These are phyloP conservation scores for Sesbania bispinosa DNA, from an alignment of 306 rosid species.

Conservation along the genomic window DNA sequence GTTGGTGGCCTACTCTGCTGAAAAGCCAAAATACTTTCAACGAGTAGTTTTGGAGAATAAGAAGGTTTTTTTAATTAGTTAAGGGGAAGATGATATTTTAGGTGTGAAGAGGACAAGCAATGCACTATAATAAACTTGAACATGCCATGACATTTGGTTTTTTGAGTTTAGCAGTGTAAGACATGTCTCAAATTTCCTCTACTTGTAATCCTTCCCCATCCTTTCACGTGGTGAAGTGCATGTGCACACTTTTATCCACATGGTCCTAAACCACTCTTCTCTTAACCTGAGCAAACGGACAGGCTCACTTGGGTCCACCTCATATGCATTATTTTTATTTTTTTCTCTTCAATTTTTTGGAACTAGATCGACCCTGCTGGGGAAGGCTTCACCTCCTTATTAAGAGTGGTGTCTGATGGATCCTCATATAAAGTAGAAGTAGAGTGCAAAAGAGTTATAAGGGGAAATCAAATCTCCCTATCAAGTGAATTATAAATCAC, in stretches of 20 bases:
- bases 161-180: neutral
- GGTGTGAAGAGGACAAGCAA: conserved; percentile 12
- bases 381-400: too few relatives aligned
- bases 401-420: too few relatives aligned
- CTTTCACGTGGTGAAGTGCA: conserved; percentile 35
- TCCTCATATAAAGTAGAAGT: too few relatives aligned
- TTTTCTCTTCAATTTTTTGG: too few relatives aligned
- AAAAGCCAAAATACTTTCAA: conserved; percentile 55
- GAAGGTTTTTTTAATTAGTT: conserved; percentile 11
- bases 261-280: conserved; percentile 20
- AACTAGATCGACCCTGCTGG: too few relatives aligned
- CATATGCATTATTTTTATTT: neutral
- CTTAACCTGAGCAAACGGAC: conserved; percentile 20
- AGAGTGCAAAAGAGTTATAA: too few relatives aligned
- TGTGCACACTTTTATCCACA: conserved; percentile 34
- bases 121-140: neutral
- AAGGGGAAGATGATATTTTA: conserved; percentile 21
- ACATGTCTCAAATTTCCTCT: conserved; percentile 20
- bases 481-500: too few relatives aligned
- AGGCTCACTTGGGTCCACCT: conserved; percentile 26
- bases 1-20: conserved; percentile 57
- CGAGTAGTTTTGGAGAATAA: conserved; percentile 25
- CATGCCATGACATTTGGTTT: conserved; percentile 21
- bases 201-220: conserved; percentile 20
- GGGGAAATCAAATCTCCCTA: too few relatives aligned